These are phyloP conservation scores for Aspergillus asperescens DNA, from an alignment of 495 filamentous ascomycete genomes.

Conservation along the genomic window DNA sequence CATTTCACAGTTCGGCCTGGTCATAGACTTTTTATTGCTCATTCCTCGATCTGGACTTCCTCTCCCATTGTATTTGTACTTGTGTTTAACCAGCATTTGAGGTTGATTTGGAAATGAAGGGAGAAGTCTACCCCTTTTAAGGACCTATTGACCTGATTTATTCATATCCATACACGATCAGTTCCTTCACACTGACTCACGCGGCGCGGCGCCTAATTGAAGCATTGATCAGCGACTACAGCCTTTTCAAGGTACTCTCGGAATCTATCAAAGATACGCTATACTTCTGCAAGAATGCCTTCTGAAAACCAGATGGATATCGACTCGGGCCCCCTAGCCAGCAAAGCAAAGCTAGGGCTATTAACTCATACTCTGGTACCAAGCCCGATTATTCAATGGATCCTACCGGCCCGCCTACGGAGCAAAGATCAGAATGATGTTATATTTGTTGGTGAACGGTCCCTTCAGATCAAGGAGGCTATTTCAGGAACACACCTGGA, in stretches of 20 bases:
- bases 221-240: constrained; percentile 5
- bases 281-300: constrained; percentile 1
- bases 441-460: constrained; percentile 75
- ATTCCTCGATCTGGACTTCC: background rate
- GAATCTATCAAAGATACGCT: background rate
- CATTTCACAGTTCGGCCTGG: background rate
- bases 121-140: background rate
- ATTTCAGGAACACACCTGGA: constrained; percentile 57
- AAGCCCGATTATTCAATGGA: constrained; percentile 70
- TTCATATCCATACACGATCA: background rate
- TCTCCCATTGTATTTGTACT: constrained; percentile 8
- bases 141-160: background rate
- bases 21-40: background rate
- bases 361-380: constrained; percentile 71
- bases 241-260: constrained; percentile 5
- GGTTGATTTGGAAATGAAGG: constrained; percentile 8
- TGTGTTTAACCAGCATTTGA: background rate
- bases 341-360: constrained; percentile 45
- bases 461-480: constrained; percentile 58
- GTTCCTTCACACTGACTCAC: background rate
- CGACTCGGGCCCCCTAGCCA: constrained; percentile 1
- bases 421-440: constrained; percentile 71
- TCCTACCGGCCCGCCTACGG: constrained; percentile 74
- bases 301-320: constrained; percentile 16
- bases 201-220: background rate